phyloP scores from a whole-genome alignment of 2,329 filamentous ascomycete species.

The Alternaria rosae region DNA sequence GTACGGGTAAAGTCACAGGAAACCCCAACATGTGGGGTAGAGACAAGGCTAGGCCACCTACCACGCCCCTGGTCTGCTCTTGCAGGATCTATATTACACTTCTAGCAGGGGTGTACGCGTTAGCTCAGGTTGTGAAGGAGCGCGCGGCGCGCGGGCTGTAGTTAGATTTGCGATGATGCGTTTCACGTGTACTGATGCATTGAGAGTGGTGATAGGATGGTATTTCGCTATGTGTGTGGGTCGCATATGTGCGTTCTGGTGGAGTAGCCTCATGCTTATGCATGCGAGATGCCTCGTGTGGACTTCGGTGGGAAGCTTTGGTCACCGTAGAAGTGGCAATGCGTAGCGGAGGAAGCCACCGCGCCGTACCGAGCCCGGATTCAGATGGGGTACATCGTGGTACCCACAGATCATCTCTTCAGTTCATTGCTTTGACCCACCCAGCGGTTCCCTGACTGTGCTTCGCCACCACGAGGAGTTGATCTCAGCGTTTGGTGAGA shows the following conservation, averaged over 20 bases:
- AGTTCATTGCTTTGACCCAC: constrained; percentile 1
- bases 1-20: constrained; percentile 8
- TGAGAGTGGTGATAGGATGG: neutral
- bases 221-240: neutral
- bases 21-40: constrained; percentile 2
- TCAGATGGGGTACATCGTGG: constrained; percentile 10
- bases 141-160: neutral
- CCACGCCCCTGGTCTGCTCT: neutral
- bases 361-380: constrained; percentile 16
- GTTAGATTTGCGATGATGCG: neutral
- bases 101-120: neutral
- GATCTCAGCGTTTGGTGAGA: neutral
- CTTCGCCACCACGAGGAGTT: constrained; percentile 6
- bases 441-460: neutral
- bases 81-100: constrained; percentile 13
- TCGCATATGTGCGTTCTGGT: neutral
- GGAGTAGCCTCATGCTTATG: neutral
- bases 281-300: neutral
- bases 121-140: neutral
- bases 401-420: constrained; percentile 7
- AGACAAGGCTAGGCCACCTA: neutral
- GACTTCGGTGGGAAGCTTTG: neutral
- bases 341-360: constrained; percentile 10
- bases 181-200: neutral
- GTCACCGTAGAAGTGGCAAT: neutral